Evolutionary conservation across 106 monocot genomes (phyloP).

Genomic region (Iris macrosiphon): DNA sequence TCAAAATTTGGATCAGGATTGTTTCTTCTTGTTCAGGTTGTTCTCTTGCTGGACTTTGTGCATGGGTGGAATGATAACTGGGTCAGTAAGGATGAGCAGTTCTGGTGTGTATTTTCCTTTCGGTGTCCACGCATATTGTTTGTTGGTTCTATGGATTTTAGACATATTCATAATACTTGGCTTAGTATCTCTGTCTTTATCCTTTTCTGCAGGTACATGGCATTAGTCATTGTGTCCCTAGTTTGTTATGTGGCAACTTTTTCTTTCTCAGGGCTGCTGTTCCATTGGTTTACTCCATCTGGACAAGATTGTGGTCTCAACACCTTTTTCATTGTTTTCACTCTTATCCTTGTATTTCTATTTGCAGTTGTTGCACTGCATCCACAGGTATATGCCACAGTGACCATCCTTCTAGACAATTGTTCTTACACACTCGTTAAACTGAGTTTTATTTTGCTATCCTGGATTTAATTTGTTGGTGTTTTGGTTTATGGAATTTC

Average conservation of each 20-base stretch:
- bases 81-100: conserved; percentile 93
- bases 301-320: conserved; percentile 96
- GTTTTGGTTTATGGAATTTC: too few relatives aligned
- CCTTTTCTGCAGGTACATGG: conserved; percentile 63
- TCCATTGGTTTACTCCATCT: conserved; percentile 97
- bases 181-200: too few relatives aligned
- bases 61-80: conserved; percentile 99
- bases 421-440: too few relatives aligned
- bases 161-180: not conserved
- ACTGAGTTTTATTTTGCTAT: too few relatives aligned
- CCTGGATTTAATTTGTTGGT: too few relatives aligned
- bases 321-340: conserved; percentile 80
- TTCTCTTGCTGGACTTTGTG: conserved; percentile 96
- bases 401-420: too few relatives aligned
- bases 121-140: not conserved
- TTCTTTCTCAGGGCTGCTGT: conserved; percentile 84
- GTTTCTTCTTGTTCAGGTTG: conserved; percentile 97
- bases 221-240: conserved; percentile 78
- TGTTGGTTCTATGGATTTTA: not conserved
- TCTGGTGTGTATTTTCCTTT: conserved; percentile 44
- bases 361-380: conserved; percentile 90
- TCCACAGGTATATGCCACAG: conserved; percentile 58
- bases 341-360: conserved; percentile 73
- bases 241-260: conserved; percentile 87
- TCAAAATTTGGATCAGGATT: conserved; percentile 98